A percentile compares a stretch with the other conserved stretches of the same genome.
These are phyloP conservation scores for Crithidia thermophila DNA, from an alignment of 208 protist species.

Conservation along the genomic window DNA sequence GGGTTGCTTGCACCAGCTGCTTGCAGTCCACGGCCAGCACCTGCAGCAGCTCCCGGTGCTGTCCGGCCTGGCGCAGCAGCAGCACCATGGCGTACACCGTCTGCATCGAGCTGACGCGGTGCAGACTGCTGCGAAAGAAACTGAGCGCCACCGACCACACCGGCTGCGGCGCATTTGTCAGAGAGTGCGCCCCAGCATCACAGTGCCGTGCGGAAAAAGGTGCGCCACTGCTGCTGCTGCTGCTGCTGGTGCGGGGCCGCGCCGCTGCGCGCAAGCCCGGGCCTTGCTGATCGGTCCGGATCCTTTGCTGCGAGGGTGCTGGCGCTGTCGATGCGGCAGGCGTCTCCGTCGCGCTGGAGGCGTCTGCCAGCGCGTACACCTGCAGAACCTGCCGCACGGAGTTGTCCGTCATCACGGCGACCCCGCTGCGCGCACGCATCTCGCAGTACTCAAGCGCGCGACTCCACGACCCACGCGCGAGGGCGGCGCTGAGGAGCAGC, in stretches of 20 bases:
- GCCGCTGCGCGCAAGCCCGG: constrained; percentile 42
- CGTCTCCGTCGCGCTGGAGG: neutral
- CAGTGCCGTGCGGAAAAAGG: neutral
- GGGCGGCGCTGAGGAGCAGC: constrained; percentile 51
- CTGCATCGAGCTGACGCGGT: constrained; percentile 39
- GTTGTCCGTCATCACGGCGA: constrained; percentile 38
- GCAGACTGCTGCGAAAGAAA: constrained; percentile 44
- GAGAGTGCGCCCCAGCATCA: neutral
- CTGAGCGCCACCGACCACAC: constrained; percentile 24
- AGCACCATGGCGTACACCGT: constrained; percentile 55
- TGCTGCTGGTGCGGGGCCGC: constrained; percentile 5
- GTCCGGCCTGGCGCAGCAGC: constrained; percentile 33
- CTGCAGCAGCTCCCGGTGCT: constrained; percentile 1
- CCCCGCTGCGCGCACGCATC: constrained; percentile 35
- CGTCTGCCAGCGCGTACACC: constrained; percentile 30
- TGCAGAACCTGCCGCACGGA: constrained; percentile 47
- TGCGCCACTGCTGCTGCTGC: neutral
- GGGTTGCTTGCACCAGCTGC: constrained; percentile 5
- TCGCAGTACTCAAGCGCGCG: constrained; percentile 59
- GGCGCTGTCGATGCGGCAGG: neutral
- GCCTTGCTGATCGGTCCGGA: constrained; percentile 48
- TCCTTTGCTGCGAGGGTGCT: constrained; percentile 10
- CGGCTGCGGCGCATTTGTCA: neutral
- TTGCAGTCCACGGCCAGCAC: constrained; percentile 33
- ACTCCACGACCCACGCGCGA: constrained; percentile 49